These are phyloP conservation scores for Adansonia rubrostipa DNA, from an alignment of 441 rosid species.

Conservation along the genomic window DNA sequence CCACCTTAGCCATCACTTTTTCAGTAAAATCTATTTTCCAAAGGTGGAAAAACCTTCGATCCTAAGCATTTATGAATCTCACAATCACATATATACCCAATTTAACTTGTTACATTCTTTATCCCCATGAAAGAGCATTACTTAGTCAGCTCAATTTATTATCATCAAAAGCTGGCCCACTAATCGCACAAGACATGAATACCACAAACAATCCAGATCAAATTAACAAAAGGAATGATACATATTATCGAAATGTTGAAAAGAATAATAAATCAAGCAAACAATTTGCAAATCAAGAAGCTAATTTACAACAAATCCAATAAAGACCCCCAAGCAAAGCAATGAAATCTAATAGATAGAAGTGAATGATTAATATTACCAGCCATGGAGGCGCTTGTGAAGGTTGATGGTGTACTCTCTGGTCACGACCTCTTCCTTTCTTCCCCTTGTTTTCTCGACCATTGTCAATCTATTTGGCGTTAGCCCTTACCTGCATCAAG, in stretches of 20 bases:
- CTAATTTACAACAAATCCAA: neutral
- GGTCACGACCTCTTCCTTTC: conserved; percentile 89
- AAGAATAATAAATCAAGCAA: neutral
- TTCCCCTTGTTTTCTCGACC: conserved; percentile 73
- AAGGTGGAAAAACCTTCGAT: neutral
- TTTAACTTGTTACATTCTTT: neutral
- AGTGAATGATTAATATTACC: conserved; percentile 41
- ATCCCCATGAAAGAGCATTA: neutral
- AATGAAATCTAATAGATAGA: neutral
- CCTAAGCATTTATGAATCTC: neutral
- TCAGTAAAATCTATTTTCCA: neutral
- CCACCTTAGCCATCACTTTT: neutral
- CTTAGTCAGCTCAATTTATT: neutral
- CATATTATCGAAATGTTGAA: neutral
- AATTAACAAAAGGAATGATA: neutral
- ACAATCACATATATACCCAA: neutral
- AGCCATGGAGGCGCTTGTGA: conserved; percentile 89
- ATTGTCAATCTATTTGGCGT: conserved; percentile 27
- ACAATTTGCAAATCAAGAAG: neutral
- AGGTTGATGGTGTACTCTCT: conserved; percentile 90
- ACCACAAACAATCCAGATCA: neutral
- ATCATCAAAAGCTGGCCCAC: neutral
- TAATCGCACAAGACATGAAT: neutral
- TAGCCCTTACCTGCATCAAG: no score
- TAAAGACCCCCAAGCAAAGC: neutral